Conservation (phyloP, 2,329 filamentous ascomycete species). For the Epichloe bromicola region DNA sequence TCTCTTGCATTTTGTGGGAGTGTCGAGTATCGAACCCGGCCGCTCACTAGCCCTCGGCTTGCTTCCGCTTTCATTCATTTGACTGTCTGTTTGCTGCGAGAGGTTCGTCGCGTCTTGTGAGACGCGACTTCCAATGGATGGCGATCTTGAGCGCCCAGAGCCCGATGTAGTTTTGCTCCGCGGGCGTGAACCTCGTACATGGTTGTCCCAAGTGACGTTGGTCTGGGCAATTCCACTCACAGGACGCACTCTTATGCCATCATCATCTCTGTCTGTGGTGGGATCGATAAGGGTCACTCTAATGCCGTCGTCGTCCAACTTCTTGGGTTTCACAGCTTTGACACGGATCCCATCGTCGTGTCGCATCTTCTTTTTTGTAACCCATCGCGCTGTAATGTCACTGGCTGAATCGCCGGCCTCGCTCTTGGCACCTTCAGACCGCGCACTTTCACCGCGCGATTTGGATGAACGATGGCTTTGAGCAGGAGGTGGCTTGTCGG, state of each 20-base stretch:
- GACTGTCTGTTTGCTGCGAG: slow-evolving; percentile 6
- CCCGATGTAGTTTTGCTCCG: slow-evolving; percentile 17
- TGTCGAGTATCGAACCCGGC: slow-evolving; percentile 22
- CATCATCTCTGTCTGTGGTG: slow-evolving; percentile 9
- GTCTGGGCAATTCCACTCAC: slow-evolving; percentile 15
- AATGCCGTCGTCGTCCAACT: slow-evolving; percentile 27
- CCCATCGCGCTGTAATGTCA: slow-evolving; percentile 14
- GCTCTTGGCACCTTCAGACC: slow-evolving; percentile 14
- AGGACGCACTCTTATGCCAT: slow-evolving; percentile 18
- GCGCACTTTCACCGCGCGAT: slow-evolving; percentile 18
- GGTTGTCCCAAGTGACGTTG: slow-evolving; percentile 10
- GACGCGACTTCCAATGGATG: slow-evolving; percentile 17
- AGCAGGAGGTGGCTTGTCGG: slow-evolving; percentile 23
- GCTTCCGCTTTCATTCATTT: slow-evolving; percentile 10
- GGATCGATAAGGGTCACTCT: slow-evolving; percentile 25
- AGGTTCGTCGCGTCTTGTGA: slow-evolving; percentile 12
- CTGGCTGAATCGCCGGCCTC: slow-evolving; percentile 15
- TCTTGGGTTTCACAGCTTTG: slow-evolving; percentile 3
- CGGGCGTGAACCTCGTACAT: slow-evolving; percentile 9
- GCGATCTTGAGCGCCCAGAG: slow-evolving; percentile 10
- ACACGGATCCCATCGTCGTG: slow-evolving; percentile 18
- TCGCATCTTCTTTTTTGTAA: slow-evolving; percentile 1
- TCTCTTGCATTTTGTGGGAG: slow-evolving; percentile 24
- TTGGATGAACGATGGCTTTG: slow-evolving; percentile 24
- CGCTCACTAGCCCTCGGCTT: slow-evolving; percentile 23